phyloP scores from a whole-genome alignment of 2,329 filamentous ascomycete genomes.

The Pseudogymnoascus sp. region DNA sequence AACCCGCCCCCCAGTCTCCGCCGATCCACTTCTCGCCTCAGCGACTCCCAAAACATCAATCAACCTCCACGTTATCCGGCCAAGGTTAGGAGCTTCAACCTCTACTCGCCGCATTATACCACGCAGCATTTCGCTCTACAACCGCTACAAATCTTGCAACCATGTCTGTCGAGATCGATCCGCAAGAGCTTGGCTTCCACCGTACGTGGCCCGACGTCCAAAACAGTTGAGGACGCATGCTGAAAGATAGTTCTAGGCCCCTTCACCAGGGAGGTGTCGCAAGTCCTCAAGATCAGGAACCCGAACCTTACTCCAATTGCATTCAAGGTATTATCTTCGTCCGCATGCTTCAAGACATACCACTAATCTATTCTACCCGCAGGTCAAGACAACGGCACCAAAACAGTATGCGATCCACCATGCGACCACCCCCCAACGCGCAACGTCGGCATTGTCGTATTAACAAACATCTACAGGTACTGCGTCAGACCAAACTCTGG shows the following conservation, averaged over 20 bases:
- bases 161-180: constrained; percentile 69
- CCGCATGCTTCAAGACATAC: constrained; percentile 13
- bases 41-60: constrained; percentile 6
- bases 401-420: constrained; percentile 68
- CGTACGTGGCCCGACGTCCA: constrained; percentile 50
- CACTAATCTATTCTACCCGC: constrained; percentile 23
- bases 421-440: constrained; percentile 16
- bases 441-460: constrained; percentile 17
- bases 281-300: constrained; percentile 59
- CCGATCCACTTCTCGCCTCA: constrained; percentile 9
- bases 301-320: constrained; percentile 54
- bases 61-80: not conserved
- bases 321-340: constrained; percentile 53
- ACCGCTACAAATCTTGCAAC: not conserved
- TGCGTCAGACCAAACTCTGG: constrained; percentile 96
- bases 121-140: not conserved
- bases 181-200: constrained; percentile 84
- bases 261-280: constrained; percentile 58
- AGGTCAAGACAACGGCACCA: constrained; percentile 98
- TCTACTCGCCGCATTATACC: not conserved
- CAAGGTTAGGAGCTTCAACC: constrained; percentile 10
- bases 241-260: constrained; percentile 44
- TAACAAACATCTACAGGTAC: constrained; percentile 55
- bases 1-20: not conserved
- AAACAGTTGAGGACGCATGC: constrained; percentile 14